Base-by-base conservation (phyloP, 2,329 filamentous ascomycete species). In the Fusarium brachygibbosum region DNA sequence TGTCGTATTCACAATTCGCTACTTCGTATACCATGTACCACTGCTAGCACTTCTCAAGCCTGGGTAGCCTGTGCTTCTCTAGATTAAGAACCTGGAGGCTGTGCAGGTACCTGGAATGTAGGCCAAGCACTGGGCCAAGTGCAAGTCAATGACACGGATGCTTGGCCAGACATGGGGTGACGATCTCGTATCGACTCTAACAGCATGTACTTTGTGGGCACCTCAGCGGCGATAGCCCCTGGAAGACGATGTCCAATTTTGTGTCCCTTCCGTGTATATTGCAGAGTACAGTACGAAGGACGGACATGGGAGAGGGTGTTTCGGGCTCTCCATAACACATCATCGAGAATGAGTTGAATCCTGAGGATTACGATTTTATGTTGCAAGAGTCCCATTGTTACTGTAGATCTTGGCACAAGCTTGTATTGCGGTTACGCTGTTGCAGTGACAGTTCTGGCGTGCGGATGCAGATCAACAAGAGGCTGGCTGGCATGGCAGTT, bases 121-220 rank as follows among this genome's bases (percentile, higher is more conserved):
- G 46, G 68, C 68, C 58, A 57, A 44, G 32, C 25, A n/a, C 57
- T 53, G 53, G 42, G 57, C 50, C 42, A 53, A 40, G 38, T 29
- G 23, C 50, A 72, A 70, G 71, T 72, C 71, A 35, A 58, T 21
- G 42, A 38, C 54, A 60, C 42, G 32, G 62, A 51, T 59, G 57
- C 53, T 45, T 40, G 58, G 55, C 34, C 42, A 25, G 51, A 32
- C 58, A 66, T 62, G 60, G 68, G 73, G 55, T 65, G 52, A 57
- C 53, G 66, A 68, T 69, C 75, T 76, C 75, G 75, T 75, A 76
- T 76, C 68, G 62, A 55, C 66, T 51, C 70, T 76, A 76, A 72
- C 74, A 76, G 50, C n/a, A 62, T 57, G 40, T 74, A 72, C 72
- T 42, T 56, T 35, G 58, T 63, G 60, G 60, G 42, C 44, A 48